Percentiles rank a stretch among this genome's conserved stretches.
These are phyloP conservation scores for Panaeolus cyanescens DNA, from an alignment of 768 basidiomycete genomes.

Conservation along the genomic window DNA sequence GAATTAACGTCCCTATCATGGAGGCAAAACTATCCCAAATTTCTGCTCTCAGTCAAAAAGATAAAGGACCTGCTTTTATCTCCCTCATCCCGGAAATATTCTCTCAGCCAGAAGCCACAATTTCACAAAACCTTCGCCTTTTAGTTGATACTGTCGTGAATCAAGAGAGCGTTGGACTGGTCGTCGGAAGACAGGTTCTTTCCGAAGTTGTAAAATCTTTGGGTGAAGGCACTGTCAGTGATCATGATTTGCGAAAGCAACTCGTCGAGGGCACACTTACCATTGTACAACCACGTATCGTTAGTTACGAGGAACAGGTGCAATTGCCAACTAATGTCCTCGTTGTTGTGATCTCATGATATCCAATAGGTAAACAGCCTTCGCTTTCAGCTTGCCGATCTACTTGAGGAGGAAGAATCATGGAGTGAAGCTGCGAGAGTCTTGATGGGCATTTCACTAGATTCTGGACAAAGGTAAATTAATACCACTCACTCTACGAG, in stretches of 20 bases:
- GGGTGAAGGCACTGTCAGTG: slow-evolving; percentile 52
- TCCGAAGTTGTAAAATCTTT: slow-evolving; percentile 80
- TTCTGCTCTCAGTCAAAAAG: slow-evolving; percentile 72
- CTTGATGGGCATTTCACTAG: slow-evolving; percentile 89
- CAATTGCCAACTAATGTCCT: slow-evolving; percentile 1
- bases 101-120: slow-evolving; percentile 46
- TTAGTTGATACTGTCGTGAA: slow-evolving; percentile 83
- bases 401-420: slow-evolving; percentile 87
- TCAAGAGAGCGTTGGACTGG: slow-evolving; percentile 79
- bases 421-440: slow-evolving; percentile 93
- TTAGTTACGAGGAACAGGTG: slow-evolving; percentile 96
- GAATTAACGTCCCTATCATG: slow-evolving; percentile 39
- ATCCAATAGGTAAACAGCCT: slow-evolving; percentile 71
- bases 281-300: slow-evolving; percentile 74
- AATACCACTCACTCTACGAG: too few species aligned
- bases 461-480: slow-evolving; percentile 79
- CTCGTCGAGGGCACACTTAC: slow-evolving; percentile 77
- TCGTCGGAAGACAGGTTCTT: slow-evolving; percentile 86
- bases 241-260: slow-evolving; percentile 61
- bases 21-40: slow-evolving; percentile 67
- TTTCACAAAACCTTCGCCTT: slow-evolving; percentile 61
- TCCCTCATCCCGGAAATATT: slow-evolving; percentile 69
- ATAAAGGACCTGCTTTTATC: slow-evolving; percentile 78
- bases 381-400: slow-evolving; percentile 87
- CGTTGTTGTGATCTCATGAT: slow-evolving; percentile 1